These are phyloP conservation scores for Glebionis coronaria DNA, from an alignment of 129 eudicot genomes.

Conservation along the genomic window DNA sequence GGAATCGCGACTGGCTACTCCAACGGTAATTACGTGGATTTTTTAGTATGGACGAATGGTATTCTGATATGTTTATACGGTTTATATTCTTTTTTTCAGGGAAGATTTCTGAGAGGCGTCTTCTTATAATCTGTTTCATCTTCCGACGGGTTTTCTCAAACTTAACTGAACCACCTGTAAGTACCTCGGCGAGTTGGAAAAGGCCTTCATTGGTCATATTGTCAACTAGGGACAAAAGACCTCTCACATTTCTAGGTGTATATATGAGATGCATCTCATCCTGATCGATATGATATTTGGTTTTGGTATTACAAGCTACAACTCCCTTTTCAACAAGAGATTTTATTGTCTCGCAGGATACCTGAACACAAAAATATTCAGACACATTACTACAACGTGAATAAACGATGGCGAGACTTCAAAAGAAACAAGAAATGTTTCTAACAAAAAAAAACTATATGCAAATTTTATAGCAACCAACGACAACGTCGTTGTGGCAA, in stretches of 20 bases:
- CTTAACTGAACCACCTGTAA: slow-evolving; percentile 42
- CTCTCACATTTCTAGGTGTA: slow-evolving; percentile 24
- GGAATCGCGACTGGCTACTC: slow-evolving; percentile 17
- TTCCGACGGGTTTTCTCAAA: slow-evolving; percentile 60
- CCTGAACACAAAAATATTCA: slow-evolving; percentile 39
- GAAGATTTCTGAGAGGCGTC: slow-evolving; percentile 19
- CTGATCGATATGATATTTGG: neutral
- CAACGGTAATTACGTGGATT: slow-evolving; percentile 46
- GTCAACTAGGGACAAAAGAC: slow-evolving; percentile 40
- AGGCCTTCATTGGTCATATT: slow-evolving; percentile 65
- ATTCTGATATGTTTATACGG: slow-evolving; percentile 12
- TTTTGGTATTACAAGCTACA: slow-evolving; percentile 24
- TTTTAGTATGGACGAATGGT: slow-evolving; percentile 33
- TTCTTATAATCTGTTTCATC: slow-evolving; percentile 50
- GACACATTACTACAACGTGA: neutral
- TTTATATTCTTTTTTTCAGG: slow-evolving; percentile 3
- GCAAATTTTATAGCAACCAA: too few species aligned
- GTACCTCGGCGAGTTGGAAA: slow-evolving; percentile 30
- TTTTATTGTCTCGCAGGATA: slow-evolving; percentile 47
- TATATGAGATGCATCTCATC: slow-evolving; percentile 22
- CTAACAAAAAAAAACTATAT: too few species aligned
- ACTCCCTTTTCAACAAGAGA: slow-evolving; percentile 38
- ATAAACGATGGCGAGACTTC: neutral
- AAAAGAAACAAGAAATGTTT: neutral
- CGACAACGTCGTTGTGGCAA: neutral